Evolutionary conservation across 176 grass and related monocot genomes (phyloP).

Genomic region (Oryza longistaminata): DNA sequence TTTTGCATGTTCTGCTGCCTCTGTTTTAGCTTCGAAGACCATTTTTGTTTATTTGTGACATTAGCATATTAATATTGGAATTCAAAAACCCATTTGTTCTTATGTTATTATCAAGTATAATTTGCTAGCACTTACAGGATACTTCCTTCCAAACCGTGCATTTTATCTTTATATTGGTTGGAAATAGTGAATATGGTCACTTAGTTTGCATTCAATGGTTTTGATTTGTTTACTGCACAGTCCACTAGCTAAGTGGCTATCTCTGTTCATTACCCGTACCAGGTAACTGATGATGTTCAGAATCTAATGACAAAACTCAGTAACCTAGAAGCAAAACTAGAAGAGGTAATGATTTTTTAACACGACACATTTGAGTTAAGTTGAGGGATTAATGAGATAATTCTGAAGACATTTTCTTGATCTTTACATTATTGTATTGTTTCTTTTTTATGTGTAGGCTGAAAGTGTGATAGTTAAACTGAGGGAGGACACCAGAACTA

Average conservation of each 20-base stretch:
- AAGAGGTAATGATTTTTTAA: constrained; percentile 50
- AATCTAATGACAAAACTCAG: constrained; percentile 62
- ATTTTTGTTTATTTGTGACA: neutral
- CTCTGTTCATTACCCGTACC: constrained; percentile 29
- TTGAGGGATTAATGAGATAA: neutral
- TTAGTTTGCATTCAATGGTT: neutral
- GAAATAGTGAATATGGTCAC: neutral
- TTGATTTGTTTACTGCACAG: neutral
- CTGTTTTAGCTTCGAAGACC: neutral
- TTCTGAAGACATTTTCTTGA: constrained; percentile 7
- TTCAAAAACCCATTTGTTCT: neutral
- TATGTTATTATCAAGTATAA: neutral
- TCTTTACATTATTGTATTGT: neutral
- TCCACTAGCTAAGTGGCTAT: neutral
- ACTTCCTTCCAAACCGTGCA: neutral
- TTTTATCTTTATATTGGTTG: constrained; percentile 5
- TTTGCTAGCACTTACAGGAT: constrained; percentile 5
- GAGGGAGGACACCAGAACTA: constrained; percentile 54
- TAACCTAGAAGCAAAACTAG: constrained; percentile 75
- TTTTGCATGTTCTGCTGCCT: constrained; percentile 6
- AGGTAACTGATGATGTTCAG: constrained; percentile 67
- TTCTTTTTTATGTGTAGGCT: constrained; percentile 57
- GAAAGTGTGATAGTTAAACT: constrained; percentile 63
- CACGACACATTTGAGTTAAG: neutral
- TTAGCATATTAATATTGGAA: neutral